phyloP scores from a whole-genome alignment of 2,329 filamentous ascomycete species.

The Hypoxylon sp. region DNA sequence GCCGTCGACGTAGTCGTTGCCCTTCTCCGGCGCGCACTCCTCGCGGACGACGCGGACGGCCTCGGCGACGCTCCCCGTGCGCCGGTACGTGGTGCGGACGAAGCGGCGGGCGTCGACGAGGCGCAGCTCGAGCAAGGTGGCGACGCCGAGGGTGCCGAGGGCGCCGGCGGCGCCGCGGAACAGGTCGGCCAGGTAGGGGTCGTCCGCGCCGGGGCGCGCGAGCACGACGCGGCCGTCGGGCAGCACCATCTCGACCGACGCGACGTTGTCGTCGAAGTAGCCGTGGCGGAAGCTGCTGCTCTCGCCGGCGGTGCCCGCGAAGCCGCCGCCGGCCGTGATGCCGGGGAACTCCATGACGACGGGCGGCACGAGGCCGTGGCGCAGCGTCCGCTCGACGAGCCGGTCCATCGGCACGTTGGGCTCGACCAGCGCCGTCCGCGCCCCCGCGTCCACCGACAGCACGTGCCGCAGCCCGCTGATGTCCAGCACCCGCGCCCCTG shows the following conservation, averaged over 20 bases:
- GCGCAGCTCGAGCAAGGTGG: slow-evolving; percentile 71
- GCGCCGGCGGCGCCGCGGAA: slow-evolving; percentile 72
- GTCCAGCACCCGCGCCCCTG: slow-evolving; percentile 61
- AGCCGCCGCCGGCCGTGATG: slow-evolving; percentile 77
- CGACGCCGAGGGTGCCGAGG: slow-evolving; percentile 72
- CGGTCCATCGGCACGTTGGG: slow-evolving; percentile 79
- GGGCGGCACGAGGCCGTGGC: slow-evolving; percentile 71
- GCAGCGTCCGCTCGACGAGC: slow-evolving; percentile 70
- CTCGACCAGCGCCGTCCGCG: slow-evolving; percentile 71
- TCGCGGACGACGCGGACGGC: slow-evolving; percentile 58
- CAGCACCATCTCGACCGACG: slow-evolving; percentile 72
- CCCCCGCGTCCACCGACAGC: slow-evolving; percentile 64
- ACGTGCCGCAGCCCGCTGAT: slow-evolving; percentile 71
- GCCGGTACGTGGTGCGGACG: slow-evolving; percentile 69
- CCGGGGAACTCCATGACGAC: slow-evolving; percentile 81
- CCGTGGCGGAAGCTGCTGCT: slow-evolving; percentile 74
- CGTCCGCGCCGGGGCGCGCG: slow-evolving; percentile 48
- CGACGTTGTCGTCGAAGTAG: slow-evolving; percentile 73
- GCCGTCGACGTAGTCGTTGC: slow-evolving; percentile 75
- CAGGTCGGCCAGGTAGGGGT: slow-evolving; percentile 58
- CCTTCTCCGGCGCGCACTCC: slow-evolving; percentile 51
- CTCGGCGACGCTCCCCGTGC: slow-evolving; percentile 57
- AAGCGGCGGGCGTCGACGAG: slow-evolving; percentile 67
- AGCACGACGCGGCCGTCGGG: slow-evolving; percentile 70
- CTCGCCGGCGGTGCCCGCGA: slow-evolving; percentile 75